Conservation (phyloP, 1,284 basidiomycete species). For the Kwoniella shivajii region DNA sequence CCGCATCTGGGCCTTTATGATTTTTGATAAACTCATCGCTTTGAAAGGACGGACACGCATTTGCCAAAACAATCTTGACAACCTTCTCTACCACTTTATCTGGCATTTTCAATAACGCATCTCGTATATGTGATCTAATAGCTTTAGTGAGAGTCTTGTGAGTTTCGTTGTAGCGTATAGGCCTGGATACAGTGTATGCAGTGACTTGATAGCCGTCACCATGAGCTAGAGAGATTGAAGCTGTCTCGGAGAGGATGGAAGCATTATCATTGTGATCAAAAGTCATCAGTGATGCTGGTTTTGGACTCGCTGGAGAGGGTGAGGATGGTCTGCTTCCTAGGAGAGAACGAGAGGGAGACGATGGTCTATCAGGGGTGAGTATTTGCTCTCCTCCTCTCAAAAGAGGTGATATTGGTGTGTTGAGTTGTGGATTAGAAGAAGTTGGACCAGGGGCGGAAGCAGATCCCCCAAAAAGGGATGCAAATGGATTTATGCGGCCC, state of each 20-base stretch:
- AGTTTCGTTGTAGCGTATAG: conserved; percentile 57
- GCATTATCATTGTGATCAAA: conserved; percentile 26
- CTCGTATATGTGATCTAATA: conserved; percentile 63
- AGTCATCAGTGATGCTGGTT: conserved; percentile 37
- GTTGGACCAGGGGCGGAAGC: conserved; percentile 10
- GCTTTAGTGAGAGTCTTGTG: conserved; percentile 64
- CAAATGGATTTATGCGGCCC: conserved; percentile 49
- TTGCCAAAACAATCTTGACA: conserved; percentile 41
- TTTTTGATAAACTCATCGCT: conserved; percentile 35
- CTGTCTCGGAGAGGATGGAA: conserved; percentile 25
- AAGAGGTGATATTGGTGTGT: conserved; percentile 4
- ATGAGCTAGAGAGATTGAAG: conserved; percentile 20
- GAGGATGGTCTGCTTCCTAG: conserved; percentile 38
- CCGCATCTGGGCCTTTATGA: conserved; percentile 15
- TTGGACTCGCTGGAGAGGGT: conserved; percentile 49
- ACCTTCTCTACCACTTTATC: conserved; percentile 69
- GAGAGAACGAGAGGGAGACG: conserved; percentile 61
- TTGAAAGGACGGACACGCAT: conserved; percentile 22
- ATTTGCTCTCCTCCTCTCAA: not conserved
- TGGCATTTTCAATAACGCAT: conserved; percentile 59
- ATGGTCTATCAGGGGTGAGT: conserved; percentile 28
- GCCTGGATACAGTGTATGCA: conserved; percentile 48
- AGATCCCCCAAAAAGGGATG: conserved; percentile 45
- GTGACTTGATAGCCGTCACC: conserved; percentile 47
- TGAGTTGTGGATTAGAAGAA: conserved; percentile 6